These are phyloP conservation scores for Ophiosphaerella korrae DNA, from an alignment of 2,329 filamentous ascomycete species.

Conservation along the genomic window DNA sequence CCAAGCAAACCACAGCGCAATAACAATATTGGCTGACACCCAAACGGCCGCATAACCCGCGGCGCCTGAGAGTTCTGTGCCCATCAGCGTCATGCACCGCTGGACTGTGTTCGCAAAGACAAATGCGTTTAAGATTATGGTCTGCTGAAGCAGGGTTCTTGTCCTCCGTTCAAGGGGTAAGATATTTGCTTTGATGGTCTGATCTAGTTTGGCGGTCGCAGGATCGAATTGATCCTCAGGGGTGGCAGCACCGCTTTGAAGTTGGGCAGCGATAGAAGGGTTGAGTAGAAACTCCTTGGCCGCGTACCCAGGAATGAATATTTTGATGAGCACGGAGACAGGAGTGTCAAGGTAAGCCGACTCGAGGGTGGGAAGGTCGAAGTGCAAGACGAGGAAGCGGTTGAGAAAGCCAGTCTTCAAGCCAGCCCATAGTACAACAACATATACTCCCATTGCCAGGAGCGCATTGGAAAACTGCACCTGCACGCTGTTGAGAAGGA, in stretches of 20 bases:
- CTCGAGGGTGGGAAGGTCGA: slow-evolving; percentile 71
- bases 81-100: slow-evolving; percentile 70
- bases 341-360: slow-evolving; percentile 68
- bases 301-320: slow-evolving; percentile 73
- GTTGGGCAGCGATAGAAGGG: slow-evolving; percentile 63
- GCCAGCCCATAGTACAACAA: slow-evolving; percentile 70
- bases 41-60: slow-evolving; percentile 75
- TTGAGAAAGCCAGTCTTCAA: slow-evolving; percentile 72
- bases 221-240: slow-evolving; percentile 66
- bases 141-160: slow-evolving; percentile 61
- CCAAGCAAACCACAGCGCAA: slow-evolving; percentile 63
- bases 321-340: slow-evolving; percentile 53
- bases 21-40: slow-evolving; percentile 67
- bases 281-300: slow-evolving; percentile 79
- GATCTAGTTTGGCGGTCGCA: slow-evolving; percentile 65
- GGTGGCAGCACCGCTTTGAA: slow-evolving; percentile 54
- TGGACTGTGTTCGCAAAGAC: slow-evolving; percentile 63
- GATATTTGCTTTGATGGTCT: slow-evolving; percentile 75
- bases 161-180: slow-evolving; percentile 75
- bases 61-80: slow-evolving; percentile 73
- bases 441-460: slow-evolving; percentile 75
- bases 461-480: slow-evolving; percentile 64
- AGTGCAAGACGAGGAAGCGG: slow-evolving; percentile 73
- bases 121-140: slow-evolving; percentile 54
- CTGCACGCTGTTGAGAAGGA: slow-evolving; percentile 46